Evolutionary conservation across 2,329 filamentous ascomycete genomes (phyloP), one percentile per base, ranked within the genome.

Genomic region (Colletotrichum filicis): DNA sequence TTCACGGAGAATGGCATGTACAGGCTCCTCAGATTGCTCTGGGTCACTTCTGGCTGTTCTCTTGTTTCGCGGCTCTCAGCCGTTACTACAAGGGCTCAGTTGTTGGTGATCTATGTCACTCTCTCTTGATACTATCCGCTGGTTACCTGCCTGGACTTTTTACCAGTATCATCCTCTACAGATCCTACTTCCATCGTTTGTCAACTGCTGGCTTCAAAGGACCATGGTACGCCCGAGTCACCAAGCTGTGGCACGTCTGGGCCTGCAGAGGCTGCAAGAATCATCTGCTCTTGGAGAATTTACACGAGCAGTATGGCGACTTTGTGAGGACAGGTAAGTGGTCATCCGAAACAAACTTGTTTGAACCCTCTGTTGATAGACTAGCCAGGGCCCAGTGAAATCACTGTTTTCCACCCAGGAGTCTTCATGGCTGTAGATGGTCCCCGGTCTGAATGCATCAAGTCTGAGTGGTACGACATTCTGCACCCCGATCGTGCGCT

Each of bases 101-200:
- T 12, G 37, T 70, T 16, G 70, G 66, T 16, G 56, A 73, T 32
- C 42, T 70, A 28, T 65, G 35, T n/a, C 60, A 49, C 11, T 56
- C 26, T 22, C 35, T 60, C 30, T 49, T 74, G 42, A 28, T 62
- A 24, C 62, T 75, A 32, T 73, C 26, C n/a, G 55, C 55, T 22
- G 67, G 70, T 14, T 77, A 77, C 63, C 37, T 77, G 3, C 49
- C 63, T 7, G 59, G 69, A 1, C 73, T 78, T 6, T 35, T 77
- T 7, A 37, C 55, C 9, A 85, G 83, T 71, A 83, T 85, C 22
- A 28, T 79, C 8, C 66, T 82, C n/a, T 83, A 86, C 75, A 79
- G 84, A 19, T 68, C 78, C 2, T 80, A 83, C 66, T 84, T 84
- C 71, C 84, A 85, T 66, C 81, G 80, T 4, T 76, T 85, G 12